Evolutionary conservation across 148 eudicot genomes (phyloP).

Genomic region (Tetragonia tetragonoides): DNA sequence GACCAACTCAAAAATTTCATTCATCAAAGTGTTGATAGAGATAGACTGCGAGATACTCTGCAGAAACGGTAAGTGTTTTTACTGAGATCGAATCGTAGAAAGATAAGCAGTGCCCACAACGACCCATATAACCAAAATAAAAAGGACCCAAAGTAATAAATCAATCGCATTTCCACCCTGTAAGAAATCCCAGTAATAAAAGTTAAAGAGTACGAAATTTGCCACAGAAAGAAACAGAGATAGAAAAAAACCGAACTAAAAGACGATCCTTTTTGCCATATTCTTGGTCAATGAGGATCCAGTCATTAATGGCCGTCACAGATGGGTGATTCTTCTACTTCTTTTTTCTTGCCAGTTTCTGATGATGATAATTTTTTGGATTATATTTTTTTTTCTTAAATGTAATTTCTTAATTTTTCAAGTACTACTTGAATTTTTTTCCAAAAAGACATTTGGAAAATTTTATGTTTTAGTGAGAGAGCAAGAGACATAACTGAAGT

Average conservation of each 20-base stretch:
- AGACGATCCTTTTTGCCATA: constrained; percentile 8
- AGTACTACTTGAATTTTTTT: background rate
- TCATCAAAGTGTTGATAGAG: background rate
- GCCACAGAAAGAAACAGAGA: constrained; percentile 5
- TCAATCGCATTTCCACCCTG: background rate
- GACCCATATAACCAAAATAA: background rate
- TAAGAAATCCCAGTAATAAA: background rate
- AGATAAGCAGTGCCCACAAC: constrained; percentile 2
- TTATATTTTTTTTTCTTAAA: background rate
- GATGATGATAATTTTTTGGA: background rate
- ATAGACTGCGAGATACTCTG: constrained; percentile 14
- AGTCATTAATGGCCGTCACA: constrained; percentile 14
- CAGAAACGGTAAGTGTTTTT: background rate
- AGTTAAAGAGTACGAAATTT: constrained; percentile 8
- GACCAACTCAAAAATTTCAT: background rate
- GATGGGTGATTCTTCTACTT: background rate
- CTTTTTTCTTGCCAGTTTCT: background rate
- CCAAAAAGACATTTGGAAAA: background rate
- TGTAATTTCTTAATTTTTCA: no score
- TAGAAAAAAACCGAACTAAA: background rate
- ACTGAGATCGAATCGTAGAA: constrained; percentile 15
- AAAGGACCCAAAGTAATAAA: background rate
- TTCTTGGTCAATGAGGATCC: background rate
- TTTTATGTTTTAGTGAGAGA: background rate
- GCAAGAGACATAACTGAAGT: constrained; percentile 6